Percentiles rank a stretch among this genome's conserved stretches.
These are phyloP conservation scores for Phialophora macrospora DNA, from an alignment of 2,329 filamentous ascomycete species.

Conservation along the genomic window DNA sequence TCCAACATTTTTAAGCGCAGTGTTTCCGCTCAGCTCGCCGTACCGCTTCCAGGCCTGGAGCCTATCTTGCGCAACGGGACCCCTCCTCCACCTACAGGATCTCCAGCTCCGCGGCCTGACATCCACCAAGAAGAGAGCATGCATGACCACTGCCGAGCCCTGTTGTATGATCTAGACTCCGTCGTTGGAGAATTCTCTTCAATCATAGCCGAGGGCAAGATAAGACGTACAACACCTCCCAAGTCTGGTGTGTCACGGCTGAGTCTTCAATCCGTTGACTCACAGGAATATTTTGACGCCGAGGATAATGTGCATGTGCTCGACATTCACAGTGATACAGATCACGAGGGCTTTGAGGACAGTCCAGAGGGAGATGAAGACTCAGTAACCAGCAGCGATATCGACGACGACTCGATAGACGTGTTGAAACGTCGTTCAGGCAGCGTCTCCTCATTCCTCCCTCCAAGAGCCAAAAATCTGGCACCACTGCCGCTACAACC, in stretches of 20 bases:
- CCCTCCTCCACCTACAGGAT: constrained; percentile 26
- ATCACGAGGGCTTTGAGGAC: constrained; percentile 62
- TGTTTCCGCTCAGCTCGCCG: constrained; percentile 59
- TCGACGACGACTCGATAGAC: constrained; percentile 54
- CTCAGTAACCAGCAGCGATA: constrained; percentile 68
- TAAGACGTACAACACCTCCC: constrained; percentile 66
- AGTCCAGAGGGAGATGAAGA: constrained; percentile 58
- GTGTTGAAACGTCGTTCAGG: constrained; percentile 40
- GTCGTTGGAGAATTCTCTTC: constrained; percentile 82
- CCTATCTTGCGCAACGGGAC: constrained; percentile 33
- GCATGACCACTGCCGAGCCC: constrained; percentile 79
- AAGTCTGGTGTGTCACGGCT: constrained; percentile 60
- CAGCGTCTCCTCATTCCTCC: constrained; percentile 65
- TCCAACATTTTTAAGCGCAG: constrained; percentile 54
- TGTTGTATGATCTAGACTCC: constrained; percentile 83
- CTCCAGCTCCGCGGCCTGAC: constrained; percentile 9
- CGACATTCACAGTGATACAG: constrained; percentile 73
- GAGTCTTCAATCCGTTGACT: constrained; percentile 81
- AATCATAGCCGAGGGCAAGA: constrained; percentile 78
- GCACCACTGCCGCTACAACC: constrained; percentile 73
- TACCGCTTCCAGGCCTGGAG: constrained; percentile 50
- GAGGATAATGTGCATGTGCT: constrained; percentile 72
- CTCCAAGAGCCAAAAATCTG: constrained; percentile 74
- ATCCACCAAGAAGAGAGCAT: constrained; percentile 64
- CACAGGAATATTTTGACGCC: constrained; percentile 95